phyloP scores from a whole-genome alignment of 2,329 filamentous ascomycete genomes.

The Claviceps maximensis region DNA sequence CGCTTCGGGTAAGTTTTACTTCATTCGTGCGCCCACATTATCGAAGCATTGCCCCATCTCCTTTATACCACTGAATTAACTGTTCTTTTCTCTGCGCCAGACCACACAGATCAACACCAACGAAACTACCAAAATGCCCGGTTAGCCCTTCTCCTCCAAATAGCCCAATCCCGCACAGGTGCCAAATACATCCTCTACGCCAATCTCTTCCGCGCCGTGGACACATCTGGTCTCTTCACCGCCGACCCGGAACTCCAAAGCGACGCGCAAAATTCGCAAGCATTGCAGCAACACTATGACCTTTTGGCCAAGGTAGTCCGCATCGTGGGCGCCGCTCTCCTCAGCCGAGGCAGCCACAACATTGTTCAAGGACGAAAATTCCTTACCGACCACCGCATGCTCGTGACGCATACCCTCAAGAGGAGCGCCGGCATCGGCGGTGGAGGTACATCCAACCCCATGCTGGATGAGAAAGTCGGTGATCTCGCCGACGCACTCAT shows the following conservation, averaged over 20 bases:
- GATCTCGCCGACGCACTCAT: conserved; percentile 79
- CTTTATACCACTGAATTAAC: background rate
- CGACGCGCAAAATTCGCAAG: conserved; percentile 53
- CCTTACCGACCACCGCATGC: conserved; percentile 65
- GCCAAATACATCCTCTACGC: conserved; percentile 80
- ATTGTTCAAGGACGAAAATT: conserved; percentile 69
- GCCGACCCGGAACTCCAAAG: conserved; percentile 88
- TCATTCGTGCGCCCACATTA: background rate
- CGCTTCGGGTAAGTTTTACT: conserved; percentile 35
- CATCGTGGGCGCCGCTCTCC: conserved; percentile 68
- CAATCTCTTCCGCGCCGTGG: conserved; percentile 71
- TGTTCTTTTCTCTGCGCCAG: conserved; percentile 11
- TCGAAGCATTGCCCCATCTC: background rate
- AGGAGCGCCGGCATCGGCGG: conserved; percentile 65
- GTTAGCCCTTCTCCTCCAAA: conserved; percentile 67
- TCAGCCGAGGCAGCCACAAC: conserved; percentile 73
- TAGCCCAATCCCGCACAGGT: conserved; percentile 73
- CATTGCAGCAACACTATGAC: conserved; percentile 70
- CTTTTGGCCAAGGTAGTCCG: conserved; percentile 70
- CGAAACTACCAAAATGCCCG: conserved; percentile 53
- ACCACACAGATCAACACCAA: conserved; percentile 29
- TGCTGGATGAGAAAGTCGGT: conserved; percentile 48
- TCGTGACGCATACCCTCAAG: conserved; percentile 84
- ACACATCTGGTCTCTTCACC: conserved; percentile 71
- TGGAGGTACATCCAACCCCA: conserved; percentile 21